Base-by-base conservation (phyloP, 2,329 filamentous ascomycete species). In the Lecanicillium sp. region DNA sequence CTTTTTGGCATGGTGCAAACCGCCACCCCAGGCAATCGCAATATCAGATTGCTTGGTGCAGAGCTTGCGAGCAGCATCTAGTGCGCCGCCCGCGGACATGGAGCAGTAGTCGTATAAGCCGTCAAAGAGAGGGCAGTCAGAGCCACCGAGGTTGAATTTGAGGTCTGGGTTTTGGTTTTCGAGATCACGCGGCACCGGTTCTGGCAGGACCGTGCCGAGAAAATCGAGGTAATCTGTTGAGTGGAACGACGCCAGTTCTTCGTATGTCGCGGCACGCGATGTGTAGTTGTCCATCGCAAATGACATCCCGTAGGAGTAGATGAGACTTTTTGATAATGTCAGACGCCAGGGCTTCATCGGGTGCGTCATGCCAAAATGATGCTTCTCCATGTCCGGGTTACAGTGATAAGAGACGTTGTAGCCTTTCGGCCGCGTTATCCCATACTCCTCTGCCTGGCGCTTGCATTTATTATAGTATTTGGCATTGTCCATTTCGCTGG, bases 321-420 rank as follows among this genome's bases (percentile, higher is more conserved):
- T 87, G 33, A 98, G 76, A 52, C 92, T 87, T 60, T 98, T 96
- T 41, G 92, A 94, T 40, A 98, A 73, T 13, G 89, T 95, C 47
- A 98, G 68, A 27, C 92, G 85, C 90, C 92, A 96, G 43, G 92
- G 92, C 61, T 98, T 98, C 92, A 98, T 98, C 15, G 92, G 92
- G 67, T 98, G 92, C 9, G 86, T 89, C 64, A 86, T 83, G 48
- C 92, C 92, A 59, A 98, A 98, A 61, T 98, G 92, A 62, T 96
- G 90, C 56, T 85, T 84, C 65, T 98, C 92, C 58, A 96, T 94
- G 43, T 86, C 80, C 2, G 89, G 85, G 54, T 95, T 95, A 64
- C 88, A 87, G 60, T 98, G 92, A 63, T 89, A 96, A 9, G 90
- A 95, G 33, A 98, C 90, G 22, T 75, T 88, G 64, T 94, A 89